Base-by-base conservation (phyloP, 2,329 filamentous ascomycete species). In the Fusarium pseudocircinatum region DNA sequence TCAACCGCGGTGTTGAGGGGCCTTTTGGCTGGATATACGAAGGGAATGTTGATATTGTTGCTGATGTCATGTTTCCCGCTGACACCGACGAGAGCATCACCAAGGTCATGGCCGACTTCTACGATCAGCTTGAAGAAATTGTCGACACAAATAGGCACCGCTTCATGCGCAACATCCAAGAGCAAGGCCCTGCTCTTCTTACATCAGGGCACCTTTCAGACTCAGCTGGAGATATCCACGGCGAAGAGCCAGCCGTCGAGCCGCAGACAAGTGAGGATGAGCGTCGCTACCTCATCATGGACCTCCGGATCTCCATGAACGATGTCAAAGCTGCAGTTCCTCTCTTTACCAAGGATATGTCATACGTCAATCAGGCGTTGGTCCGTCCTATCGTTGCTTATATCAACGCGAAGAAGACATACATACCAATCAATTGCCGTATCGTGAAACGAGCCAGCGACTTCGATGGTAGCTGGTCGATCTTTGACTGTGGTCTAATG, bases 11-110 rank as follows among this genome's bases (percentile, higher is more conserved):
- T 30, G 94, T 97, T 24, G 91, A 96, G 70, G 96, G 96, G 0
- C 95, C 96, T 0, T 98, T 99, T 81, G 95, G 94, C 7, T 99
- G 96, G 96, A 99, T 99, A 60, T 93, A 97, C 75, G 94, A 98
- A 83, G 96, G 96, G 39, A 97, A 96, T 71, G 95, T 99, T 44
- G 96, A 99, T 80, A 97, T 99, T 70, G 92, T 98, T 20, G 93
- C 96, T 12, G 96, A 99, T 78, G 91, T 99, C 73, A 96, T 97
- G 90, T 94, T 99, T 70, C 96, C 96, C 1, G 90, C 91, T 37
- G 96, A 98, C 61, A 90, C 91, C 44, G 94, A 97, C 67, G 95
- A 96, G 70, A 94, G 95, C 72, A 92, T 99, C 63, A 93, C 92
- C 30, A 98, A 98, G 81, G 95, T 98, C 50, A 93, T 99, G 89